Conservation (phyloP, 495 filamentous ascomycete species). For the Lepidopterella palustris region DNA sequence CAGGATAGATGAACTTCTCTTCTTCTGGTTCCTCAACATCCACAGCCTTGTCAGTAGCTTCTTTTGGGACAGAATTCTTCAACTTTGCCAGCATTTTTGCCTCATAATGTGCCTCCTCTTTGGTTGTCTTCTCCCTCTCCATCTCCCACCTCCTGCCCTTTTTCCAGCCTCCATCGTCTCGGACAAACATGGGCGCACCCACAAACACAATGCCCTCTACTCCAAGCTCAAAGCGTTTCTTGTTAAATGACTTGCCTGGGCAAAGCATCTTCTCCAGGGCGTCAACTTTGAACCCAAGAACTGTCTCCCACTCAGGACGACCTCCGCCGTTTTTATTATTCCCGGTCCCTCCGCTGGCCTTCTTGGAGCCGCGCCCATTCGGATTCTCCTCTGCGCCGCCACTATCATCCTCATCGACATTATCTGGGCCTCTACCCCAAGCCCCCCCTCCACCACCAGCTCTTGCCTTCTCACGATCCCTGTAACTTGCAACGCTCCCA, state of each 20-base stretch:
- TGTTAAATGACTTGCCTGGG: constrained; percentile 73
- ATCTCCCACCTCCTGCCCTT: constrained; percentile 62
- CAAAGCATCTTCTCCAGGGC: constrained; percentile 80
- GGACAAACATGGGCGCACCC: constrained; percentile 80
- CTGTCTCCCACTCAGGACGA: constrained; percentile 59
- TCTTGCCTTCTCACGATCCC: constrained; percentile 13
- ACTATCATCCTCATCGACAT: constrained; percentile 25
- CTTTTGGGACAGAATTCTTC: constrained; percentile 1
- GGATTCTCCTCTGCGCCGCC: constrained; percentile 7
- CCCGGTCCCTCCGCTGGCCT: not conserved
- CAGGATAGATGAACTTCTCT: constrained; percentile 23
- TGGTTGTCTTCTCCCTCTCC: constrained; percentile 24
- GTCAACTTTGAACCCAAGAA: constrained; percentile 67
- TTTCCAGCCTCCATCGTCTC: constrained; percentile 79
- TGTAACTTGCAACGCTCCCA: constrained; percentile 17
- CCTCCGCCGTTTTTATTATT: constrained; percentile 3
- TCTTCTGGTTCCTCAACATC: constrained; percentile 31
- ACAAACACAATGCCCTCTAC: constrained; percentile 80
- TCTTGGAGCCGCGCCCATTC: constrained; percentile 4
- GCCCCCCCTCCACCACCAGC: constrained; percentile 7
- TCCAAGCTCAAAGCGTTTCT: constrained; percentile 77
- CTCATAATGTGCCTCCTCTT: constrained; percentile 21
- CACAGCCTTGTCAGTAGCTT: constrained; percentile 21
- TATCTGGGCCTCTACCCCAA: constrained; percentile 20
- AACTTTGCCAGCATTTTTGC: constrained; percentile 12